Conservation (phyloP, 2,329 filamentous ascomycete genomes). For the Monilinia aucupariae region DNA sequence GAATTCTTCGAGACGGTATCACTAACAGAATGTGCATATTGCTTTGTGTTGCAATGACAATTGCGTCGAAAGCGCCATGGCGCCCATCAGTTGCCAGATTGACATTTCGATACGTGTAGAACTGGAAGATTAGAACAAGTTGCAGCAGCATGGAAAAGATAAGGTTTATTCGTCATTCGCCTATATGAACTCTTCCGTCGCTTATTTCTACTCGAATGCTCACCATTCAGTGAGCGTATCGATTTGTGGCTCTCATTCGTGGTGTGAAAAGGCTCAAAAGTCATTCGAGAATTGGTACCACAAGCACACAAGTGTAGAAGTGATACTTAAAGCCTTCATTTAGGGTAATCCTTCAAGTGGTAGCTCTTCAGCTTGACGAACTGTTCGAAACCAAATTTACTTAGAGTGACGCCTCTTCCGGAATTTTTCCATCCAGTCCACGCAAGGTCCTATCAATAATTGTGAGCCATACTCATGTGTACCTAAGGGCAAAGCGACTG, state of each 20-base stretch:
- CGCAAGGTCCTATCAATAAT: conserved; percentile 65
- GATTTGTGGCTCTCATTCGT: conserved; percentile 10
- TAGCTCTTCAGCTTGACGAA: conserved; percentile 96
- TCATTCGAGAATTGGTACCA: conserved; percentile 15
- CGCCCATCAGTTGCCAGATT: conserved; percentile 11
- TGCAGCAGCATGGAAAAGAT: conserved; percentile 2
- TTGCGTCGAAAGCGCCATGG: conserved; percentile 14
- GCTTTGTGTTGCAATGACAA: conserved; percentile 7
- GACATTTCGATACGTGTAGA: conserved; percentile 12
- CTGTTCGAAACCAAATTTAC: conserved; percentile 86
- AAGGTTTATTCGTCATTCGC: conserved; percentile 15
- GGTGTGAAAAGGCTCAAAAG: conserved; percentile 12
- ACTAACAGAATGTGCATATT: conserved; percentile 16
- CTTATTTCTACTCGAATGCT: conserved; percentile 8
- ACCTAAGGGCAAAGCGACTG: conserved; percentile 40
- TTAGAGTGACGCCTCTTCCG: conserved; percentile 84
- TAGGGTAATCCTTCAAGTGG: conserved; percentile 78
- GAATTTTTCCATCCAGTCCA: conserved; percentile 99
- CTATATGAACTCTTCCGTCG: conserved; percentile 16
- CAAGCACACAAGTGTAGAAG: conserved; percentile 12
- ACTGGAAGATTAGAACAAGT: conserved; percentile 2
- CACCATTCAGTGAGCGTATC: conserved; percentile 6
- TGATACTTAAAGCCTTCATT: conserved; percentile 31
- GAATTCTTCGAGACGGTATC: conserved; percentile 17
- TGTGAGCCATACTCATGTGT: conserved; percentile 26